Evolutionary conservation across 257 asterid genomes (phyloP), one percentile per base, ranked within the genome.

Genomic region (Mitragyna speciosa): DNA sequence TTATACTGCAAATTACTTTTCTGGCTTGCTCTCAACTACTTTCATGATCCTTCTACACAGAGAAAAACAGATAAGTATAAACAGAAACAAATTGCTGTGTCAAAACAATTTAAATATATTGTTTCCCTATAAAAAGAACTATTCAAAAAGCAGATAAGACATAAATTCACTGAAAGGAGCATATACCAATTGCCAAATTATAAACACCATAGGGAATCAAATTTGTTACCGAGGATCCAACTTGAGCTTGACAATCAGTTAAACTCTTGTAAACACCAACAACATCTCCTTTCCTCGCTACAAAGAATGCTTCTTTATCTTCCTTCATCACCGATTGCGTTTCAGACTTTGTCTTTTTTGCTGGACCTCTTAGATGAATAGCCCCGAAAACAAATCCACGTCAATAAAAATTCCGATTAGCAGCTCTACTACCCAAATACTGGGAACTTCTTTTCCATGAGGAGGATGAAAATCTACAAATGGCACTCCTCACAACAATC

Each of bases 201-300:
- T 7, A 3, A 26, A 47, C 26, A 65, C 33, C 39, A 76, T 8
- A 66, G 63, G 24, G 70, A 69, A 78, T 54, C 80, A 70, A 70
- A 83, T 70, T 71, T n/a, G 86, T 88, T 93, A 95, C 99, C 91
- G 99, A 95, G 73, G 93, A 83, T 85, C 98, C 99, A 71, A 92
- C 99, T 95, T 95, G 99, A 76, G 92, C 91, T 88, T 95, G 99
- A 77, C 98, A 95, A 83, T 95, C 99, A 82, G 93, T 93, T 82
- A 95, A 88, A 86, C 93, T 93, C 88, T 92, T 95, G 91, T 92
- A 95, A 41, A 95, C 90, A 75, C 99, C 99, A 64, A 93, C 89
- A 72, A 93, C 84, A 82, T 93, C 98, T 47, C 98, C 99, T 87
- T 95, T 95, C 84, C 98, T 94, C 58, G 92, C 97, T 82, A 95